Evolutionary conservation across 2,329 filamentous ascomycete species (phyloP).

Genomic region (Fusarium sp.): DNA sequence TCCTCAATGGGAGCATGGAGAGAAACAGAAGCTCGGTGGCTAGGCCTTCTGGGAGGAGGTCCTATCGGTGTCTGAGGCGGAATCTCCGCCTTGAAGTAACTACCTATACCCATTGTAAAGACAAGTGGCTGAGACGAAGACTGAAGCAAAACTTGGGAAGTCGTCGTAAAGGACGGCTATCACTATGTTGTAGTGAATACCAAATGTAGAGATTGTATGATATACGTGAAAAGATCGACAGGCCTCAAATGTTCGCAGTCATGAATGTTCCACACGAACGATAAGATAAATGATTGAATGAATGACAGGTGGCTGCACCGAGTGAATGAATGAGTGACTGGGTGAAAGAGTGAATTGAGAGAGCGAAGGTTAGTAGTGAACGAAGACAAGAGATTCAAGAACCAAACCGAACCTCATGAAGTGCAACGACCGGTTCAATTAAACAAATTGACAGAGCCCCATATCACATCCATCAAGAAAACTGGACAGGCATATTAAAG

Average conservation of each 20-base stretch:
- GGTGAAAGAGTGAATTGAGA: slow-evolving; percentile 18
- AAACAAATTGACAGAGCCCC: slow-evolving; percentile 24
- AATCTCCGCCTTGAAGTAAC: slow-evolving; percentile 68
- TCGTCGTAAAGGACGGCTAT: not conserved
- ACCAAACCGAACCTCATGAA: not conserved
- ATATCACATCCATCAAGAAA: slow-evolving; percentile 12
- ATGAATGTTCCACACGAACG: slow-evolving; percentile 11
- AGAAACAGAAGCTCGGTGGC: slow-evolving; percentile 38
- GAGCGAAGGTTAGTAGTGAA: slow-evolving; percentile 14
- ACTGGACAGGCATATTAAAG: slow-evolving; percentile 16
- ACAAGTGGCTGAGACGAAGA: not conserved
- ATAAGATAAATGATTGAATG: slow-evolving; percentile 17
- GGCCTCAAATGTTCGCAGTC: slow-evolving; percentile 12
- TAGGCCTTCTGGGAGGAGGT: slow-evolving; percentile 28
- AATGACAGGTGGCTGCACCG: slow-evolving; percentile 12
- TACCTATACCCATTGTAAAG: slow-evolving; percentile 67
- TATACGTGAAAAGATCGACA: slow-evolving; percentile 22
- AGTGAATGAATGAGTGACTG: slow-evolving; percentile 13
- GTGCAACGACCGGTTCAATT: slow-evolving; percentile 17
- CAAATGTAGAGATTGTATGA: not conserved
- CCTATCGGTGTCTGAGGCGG: slow-evolving; percentile 27
- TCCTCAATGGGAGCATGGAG: slow-evolving; percentile 49
- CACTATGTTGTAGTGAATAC: not conserved
- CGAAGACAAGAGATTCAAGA: slow-evolving; percentile 5
- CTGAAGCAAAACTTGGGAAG: not conserved